Evolutionary conservation across 2,329 filamentous ascomycete species (phyloP).

Genomic region (Incumbomyces delicatus): DNA sequence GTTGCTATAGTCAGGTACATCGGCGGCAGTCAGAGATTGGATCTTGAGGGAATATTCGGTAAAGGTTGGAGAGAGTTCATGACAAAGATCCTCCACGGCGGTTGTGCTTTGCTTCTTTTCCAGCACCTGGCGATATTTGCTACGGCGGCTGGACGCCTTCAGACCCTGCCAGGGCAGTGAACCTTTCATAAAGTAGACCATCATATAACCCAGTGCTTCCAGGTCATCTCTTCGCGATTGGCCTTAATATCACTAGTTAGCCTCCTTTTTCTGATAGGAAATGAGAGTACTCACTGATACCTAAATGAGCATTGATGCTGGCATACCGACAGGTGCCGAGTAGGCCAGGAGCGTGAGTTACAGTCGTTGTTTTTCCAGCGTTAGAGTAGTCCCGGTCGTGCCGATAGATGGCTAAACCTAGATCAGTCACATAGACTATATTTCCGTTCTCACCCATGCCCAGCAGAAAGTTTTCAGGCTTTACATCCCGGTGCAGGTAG

Average conservation of each 20-base stretch:
- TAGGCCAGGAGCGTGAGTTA: constrained; percentile 5
- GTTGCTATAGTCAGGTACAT: constrained; percentile 18
- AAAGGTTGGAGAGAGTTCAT: constrained; percentile 18
- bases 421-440: constrained; percentile 23
- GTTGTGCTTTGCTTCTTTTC: constrained; percentile 20
- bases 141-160: background rate
- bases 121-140: constrained; percentile 10
- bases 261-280: too few relatives aligned
- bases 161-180: too few relatives aligned
- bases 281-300: constrained; percentile 13
- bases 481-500: constrained; percentile 23
- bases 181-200: too few relatives aligned
- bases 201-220: too few relatives aligned
- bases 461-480: constrained; percentile 25
- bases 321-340: constrained; percentile 20
- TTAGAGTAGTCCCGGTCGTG: too few relatives aligned
- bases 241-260: background rate
- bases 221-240: too few relatives aligned
- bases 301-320: constrained; percentile 20
- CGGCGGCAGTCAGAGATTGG: constrained; percentile 10
- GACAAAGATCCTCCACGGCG: constrained; percentile 17
- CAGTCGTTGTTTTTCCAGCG: too few relatives aligned
- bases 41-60: constrained; percentile 16
- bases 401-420: constrained; percentile 22
- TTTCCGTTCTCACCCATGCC: constrained; percentile 21